Evolutionary conservation across 306 rosid genomes (phyloP).

Genomic region (Mimosa bimucronata): DNA sequence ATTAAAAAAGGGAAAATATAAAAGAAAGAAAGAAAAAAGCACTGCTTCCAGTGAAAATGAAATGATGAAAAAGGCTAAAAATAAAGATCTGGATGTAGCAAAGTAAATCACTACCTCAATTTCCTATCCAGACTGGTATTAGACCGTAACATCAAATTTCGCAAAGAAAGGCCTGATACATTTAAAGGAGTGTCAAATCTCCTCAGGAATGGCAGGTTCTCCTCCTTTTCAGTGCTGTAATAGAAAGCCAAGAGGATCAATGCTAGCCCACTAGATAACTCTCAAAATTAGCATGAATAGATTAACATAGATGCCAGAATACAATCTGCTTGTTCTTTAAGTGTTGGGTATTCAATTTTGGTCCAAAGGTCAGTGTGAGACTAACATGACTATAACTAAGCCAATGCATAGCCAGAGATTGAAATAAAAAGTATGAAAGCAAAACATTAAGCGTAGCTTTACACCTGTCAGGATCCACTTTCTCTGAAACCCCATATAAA

Average conservation of each 20-base stretch:
- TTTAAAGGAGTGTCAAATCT: slow-evolving; percentile 70
- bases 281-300: neutral
- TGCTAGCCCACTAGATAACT: slow-evolving; percentile 12
- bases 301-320: neutral
- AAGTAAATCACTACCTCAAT: slow-evolving; percentile 58
- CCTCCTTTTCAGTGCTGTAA: slow-evolving; percentile 78
- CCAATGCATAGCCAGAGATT: slow-evolving; percentile 27
- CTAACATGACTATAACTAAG: slow-evolving; percentile 1
- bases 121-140: slow-evolving; percentile 64
- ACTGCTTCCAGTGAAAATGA: slow-evolving; percentile 20
- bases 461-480: slow-evolving; percentile 68
- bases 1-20: neutral
- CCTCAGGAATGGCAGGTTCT: slow-evolving; percentile 67
- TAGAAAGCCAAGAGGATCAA: slow-evolving; percentile 37
- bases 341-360: neutral
- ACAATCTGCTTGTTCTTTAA: neutral
- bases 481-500: slow-evolving; percentile 86
- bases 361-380: neutral
- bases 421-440: slow-evolving; percentile 28
- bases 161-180: slow-evolving; percentile 69
- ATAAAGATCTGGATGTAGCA: slow-evolving; percentile 16
- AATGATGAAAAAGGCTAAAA: slow-evolving; percentile 10
- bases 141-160: slow-evolving; percentile 82
- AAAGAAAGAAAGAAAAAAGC: neutral
- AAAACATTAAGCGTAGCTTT: slow-evolving; percentile 25